Base-by-base conservation (phyloP, 371 early-diverging fungal species). In the Zychaea mexicana region DNA sequence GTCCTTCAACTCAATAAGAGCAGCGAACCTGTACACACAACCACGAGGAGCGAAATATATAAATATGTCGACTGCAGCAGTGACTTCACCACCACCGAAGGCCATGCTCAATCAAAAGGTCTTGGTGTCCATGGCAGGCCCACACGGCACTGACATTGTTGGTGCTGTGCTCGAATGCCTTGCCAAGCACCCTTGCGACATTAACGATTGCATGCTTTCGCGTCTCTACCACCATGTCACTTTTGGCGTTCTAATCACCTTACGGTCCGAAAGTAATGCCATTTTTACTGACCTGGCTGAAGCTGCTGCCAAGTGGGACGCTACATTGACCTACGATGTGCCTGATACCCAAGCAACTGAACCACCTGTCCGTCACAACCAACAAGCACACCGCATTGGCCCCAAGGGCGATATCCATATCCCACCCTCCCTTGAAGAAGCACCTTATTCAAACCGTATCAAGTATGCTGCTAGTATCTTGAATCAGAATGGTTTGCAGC, bases 71-170 rank as follows among this genome's bases (percentile, higher is more conserved):
- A 49, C 49, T n/a, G n/a, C 49, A 33, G 30, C 26, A 61, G 21
- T 36, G 52, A n/a, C 61, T 33, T 38, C 56, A 46, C 76, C 71
- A 26, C 73, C 79, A 78, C 64, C 84, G 65, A 57, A 78, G 81
- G 17, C 79, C 70, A 69, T 78, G 61, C 88, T 85, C 32, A 78
- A 85, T 52, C 90, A 90, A 60, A 83, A 82, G 49, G 83, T 91
- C 5, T 67, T 91, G n/a, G 84, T 90, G 31, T 85, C 89, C 27
- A 73, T 94, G 66, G 87, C 92, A 21, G 94, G 94, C 5, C 91
- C 92, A 6, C 94, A 94, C 68, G 94, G 94, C 52, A 94, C 94
- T 0, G 94, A 94, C 67, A 94, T 94, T 64, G 90, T 94, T 57
- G 92, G 92, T 31, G 90, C 90, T 6, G 84, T 94, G 0, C 81